Conservation (phyloP, 306 rosid genomes). For the Glycine latifolia region DNA sequence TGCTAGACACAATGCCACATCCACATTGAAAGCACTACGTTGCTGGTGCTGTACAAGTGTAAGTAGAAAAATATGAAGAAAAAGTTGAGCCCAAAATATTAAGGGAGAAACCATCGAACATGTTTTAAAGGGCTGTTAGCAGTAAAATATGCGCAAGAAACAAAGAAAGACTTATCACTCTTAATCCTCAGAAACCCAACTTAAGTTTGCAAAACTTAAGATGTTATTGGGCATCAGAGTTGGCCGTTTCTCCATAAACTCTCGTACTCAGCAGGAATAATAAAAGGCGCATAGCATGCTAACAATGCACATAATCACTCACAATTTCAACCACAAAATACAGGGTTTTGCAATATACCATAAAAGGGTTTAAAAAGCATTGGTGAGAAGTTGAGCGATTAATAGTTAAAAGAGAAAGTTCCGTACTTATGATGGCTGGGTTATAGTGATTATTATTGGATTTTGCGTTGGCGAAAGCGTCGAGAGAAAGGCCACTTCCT, state of each 20-base stretch:
- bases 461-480: constrained; percentile 68
- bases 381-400: not conserved
- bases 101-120: too few relatives aligned
- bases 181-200: not conserved
- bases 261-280: not conserved
- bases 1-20: too few relatives aligned
- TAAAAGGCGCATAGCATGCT: not conserved
- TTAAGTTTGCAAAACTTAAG: not conserved
- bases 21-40: too few relatives aligned
- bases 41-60: too few relatives aligned
- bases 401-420: not conserved
- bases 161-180: not conserved
- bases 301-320: not conserved
- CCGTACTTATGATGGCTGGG: constrained; percentile 80
- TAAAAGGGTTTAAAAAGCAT: not conserved
- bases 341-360: not conserved
- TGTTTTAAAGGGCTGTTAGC: not conserved
- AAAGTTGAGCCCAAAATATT: too few relatives aligned
- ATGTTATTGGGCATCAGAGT: not conserved
- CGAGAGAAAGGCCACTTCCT: constrained; percentile 71
- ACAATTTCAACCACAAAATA: not conserved
- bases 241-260: not conserved
- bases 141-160: not conserved
- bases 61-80: too few relatives aligned
- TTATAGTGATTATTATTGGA: constrained; percentile 66